A percentile compares a stretch with the other conserved stretches of the same genome.
Evolutionary conservation across 805 yeast species (phyloP).

Genomic region (Lipomyces spencermartinsiae): DNA sequence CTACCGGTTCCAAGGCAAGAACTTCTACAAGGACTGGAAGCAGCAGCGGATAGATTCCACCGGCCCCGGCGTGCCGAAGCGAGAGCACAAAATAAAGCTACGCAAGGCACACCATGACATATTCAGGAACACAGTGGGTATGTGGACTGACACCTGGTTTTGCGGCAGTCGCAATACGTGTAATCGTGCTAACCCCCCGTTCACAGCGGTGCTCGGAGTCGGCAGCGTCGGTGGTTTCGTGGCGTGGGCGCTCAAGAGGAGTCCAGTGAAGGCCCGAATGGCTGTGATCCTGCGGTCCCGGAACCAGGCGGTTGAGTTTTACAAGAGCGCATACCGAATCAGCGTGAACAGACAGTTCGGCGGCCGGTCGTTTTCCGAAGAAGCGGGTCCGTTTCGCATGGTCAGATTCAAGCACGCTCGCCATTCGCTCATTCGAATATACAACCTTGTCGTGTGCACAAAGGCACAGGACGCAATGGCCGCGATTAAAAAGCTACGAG

Average conservation of each 20-base stretch:
- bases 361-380: not conserved
- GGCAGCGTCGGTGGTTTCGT: not conserved
- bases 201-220: not conserved
- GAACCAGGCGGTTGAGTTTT: not conserved
- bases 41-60: not conserved
- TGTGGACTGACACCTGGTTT: not conserved
- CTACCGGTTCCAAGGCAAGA: not conserved
- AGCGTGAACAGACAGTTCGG: not conserved
- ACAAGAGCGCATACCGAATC: not conserved
- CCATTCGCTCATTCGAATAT: constrained; percentile 4
- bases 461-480: constrained; percentile 75
- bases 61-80: not conserved
- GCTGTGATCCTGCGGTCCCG: not conserved
- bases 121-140: not conserved
- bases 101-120: not conserved
- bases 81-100: not conserved
- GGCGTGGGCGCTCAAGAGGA: constrained; percentile 1
- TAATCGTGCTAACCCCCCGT: not conserved
- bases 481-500: constrained; percentile 50
- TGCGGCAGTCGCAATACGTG: not conserved
- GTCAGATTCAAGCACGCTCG: constrained; percentile 2
- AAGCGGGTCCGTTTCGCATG: not conserved
- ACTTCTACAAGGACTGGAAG: constrained; percentile 1
- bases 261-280: constrained; percentile 2
- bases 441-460: constrained; percentile 63